These are phyloP conservation scores for Pseudocercospora musae DNA, from an alignment of 2,329 filamentous ascomycete species.

Conservation along the genomic window DNA sequence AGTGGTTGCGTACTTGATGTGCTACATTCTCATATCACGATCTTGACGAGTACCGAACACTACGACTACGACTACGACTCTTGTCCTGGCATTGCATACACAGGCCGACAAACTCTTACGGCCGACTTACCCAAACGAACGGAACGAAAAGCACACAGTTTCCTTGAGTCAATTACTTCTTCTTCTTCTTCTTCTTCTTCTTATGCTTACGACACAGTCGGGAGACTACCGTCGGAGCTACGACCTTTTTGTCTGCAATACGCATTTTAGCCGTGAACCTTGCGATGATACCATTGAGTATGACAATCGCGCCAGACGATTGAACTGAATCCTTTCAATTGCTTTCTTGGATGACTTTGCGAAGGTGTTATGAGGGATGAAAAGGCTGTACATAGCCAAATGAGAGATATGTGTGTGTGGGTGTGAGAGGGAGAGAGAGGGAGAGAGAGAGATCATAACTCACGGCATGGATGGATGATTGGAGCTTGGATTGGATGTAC, in stretches of 20 bases:
- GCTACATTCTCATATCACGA: slow-evolving; percentile 4
- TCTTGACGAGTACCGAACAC: slow-evolving; percentile 8
- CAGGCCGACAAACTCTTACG: slow-evolving; percentile 8
- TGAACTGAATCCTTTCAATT: not conserved
- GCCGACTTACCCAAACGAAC: slow-evolving; percentile 12
- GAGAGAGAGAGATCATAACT: too few relatives aligned
- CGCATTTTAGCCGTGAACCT: slow-evolving; percentile 18
- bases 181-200: slow-evolving; percentile 3
- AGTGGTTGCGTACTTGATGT: slow-evolving; percentile 6
- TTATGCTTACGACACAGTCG: slow-evolving; percentile 5
- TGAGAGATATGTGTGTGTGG: not conserved
- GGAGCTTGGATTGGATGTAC: not conserved
- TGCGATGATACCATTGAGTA: slow-evolving; percentile 21
- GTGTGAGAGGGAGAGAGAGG: too few relatives aligned
- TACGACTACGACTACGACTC: slow-evolving; percentile 7
- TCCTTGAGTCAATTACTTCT: slow-evolving; percentile 6
- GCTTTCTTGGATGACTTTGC: not conserved
- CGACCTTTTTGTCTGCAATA: slow-evolving; percentile 13
- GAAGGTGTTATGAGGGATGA: not conserved
- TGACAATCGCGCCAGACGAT: slow-evolving; percentile 5
- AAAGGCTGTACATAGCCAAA: not conserved
- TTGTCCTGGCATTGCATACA: not conserved
- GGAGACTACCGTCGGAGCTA: slow-evolving; percentile 2
- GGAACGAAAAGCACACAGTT: slow-evolving; percentile 21
- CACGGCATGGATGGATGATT: not conserved